phyloP scores from a whole-genome alignment of 768 basidiomycete genomes.

The Phallus indusiatus region DNA sequence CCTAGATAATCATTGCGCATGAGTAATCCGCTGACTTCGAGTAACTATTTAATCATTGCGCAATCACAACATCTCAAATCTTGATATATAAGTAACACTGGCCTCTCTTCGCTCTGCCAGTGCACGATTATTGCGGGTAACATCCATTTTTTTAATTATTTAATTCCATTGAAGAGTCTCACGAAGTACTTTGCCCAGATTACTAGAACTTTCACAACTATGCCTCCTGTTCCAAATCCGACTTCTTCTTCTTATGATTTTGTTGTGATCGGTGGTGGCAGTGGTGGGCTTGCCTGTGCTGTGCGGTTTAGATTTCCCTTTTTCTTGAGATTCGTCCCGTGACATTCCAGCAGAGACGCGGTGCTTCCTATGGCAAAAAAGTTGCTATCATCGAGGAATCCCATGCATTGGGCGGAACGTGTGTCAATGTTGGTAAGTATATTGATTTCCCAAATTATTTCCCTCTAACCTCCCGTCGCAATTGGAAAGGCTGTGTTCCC shows the following conservation, averaged over 20 bases:
- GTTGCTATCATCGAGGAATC: conserved; percentile 81
- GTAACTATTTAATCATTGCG: too few species aligned
- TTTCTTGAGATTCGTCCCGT: not conserved
- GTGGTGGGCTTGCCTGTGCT: conserved; percentile 83
- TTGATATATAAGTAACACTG: not conserved
- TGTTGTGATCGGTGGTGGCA: conserved; percentile 87
- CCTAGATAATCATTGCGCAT: not conserved
- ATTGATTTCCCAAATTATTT: not conserved
- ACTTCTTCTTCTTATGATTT: conserved; percentile 67
- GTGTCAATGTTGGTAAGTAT: conserved; percentile 89
- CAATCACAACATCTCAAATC: too few species aligned
- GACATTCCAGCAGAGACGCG: conserved; percentile 60
- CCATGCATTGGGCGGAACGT: conserved; percentile 80
- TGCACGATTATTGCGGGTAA: conserved; percentile 1
- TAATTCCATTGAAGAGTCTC: not conserved
- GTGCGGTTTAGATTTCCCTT: conserved; percentile 34
- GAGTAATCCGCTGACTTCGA: not conserved
- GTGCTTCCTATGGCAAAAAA: conserved; percentile 86
- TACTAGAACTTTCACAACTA: conserved; percentile 39
- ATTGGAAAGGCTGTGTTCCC: conserved; percentile 75
- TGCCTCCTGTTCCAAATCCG: conserved; percentile 64
- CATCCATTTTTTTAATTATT: not conserved
- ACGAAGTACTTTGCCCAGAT: conserved; percentile 31
- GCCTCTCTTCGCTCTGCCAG: not conserved
- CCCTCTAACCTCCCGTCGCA: not conserved